Evolutionary conservation across 441 rosid species (phyloP).

Genomic region (Adansonia rubrostipa): DNA sequence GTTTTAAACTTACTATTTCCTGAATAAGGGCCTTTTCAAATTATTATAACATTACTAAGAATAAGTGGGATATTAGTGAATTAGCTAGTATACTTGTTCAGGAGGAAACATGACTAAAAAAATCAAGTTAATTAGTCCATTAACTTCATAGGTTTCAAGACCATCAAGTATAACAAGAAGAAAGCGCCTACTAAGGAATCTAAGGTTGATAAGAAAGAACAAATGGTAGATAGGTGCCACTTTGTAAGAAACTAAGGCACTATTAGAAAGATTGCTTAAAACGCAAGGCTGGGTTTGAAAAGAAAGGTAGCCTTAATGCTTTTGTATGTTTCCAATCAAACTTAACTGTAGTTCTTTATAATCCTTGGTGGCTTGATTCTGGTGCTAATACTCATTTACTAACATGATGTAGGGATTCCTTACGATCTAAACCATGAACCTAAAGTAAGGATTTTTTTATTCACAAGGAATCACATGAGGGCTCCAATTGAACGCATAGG

Average conservation of each 20-base stretch:
- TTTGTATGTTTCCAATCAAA: background rate
- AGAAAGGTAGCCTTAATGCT: background rate
- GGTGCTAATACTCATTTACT: too few species aligned
- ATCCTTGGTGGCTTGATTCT: background rate
- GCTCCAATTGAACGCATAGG: background rate
- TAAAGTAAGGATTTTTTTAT: background rate
- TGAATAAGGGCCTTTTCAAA: too few species aligned
- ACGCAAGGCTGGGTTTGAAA: too few species aligned
- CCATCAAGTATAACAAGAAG: too few species aligned
- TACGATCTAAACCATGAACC: background rate
- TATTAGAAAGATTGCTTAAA: too few species aligned
- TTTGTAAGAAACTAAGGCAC: background rate
- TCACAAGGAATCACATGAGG: background rate
- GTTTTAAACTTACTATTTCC: too few species aligned
- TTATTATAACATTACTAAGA: too few species aligned
- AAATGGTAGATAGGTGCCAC: background rate
- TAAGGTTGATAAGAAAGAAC: background rate
- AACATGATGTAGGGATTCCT: background rate
- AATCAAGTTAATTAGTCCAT: too few species aligned
- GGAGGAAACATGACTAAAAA: too few species aligned
- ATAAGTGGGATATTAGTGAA: background rate
- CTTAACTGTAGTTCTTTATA: background rate
- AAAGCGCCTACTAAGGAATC: background rate
- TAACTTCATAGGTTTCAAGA: too few species aligned
- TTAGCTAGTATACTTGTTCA: background rate